Percentiles rank a stretch among this genome's conserved stretches.
Evolutionary conservation across 495 filamentous ascomycete species (phyloP).

Genomic region (Aspergillus biplanus): DNA sequence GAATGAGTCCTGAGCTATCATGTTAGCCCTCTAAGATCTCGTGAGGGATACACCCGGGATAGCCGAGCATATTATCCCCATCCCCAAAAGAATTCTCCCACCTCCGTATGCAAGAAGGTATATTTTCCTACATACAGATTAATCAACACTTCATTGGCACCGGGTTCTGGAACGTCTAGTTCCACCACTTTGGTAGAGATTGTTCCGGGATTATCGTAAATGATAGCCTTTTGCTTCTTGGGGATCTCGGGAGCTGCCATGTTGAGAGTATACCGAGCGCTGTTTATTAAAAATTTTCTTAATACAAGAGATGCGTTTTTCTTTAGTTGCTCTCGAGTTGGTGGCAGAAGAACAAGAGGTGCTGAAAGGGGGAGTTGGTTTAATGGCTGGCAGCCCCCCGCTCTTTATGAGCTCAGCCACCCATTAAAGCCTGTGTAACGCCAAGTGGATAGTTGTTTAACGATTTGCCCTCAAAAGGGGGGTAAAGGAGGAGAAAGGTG

Average conservation of each 20-base stretch:
- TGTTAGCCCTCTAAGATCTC: conserved; percentile 21
- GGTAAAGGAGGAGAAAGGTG: conserved; percentile 3
- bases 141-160: conserved; percentile 65
- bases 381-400: background rate
- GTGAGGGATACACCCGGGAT: background rate
- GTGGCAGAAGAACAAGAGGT: background rate
- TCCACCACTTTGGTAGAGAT: conserved; percentile 71
- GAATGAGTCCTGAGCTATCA: conserved; percentile 57
- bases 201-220: conserved; percentile 71
- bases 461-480: too few relatives aligned
- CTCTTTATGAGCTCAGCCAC: background rate
- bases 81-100: too few relatives aligned
- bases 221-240: conserved; percentile 65
- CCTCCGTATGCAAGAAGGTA: background rate
- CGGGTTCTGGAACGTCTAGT: conserved; percentile 67
- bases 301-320: background rate
- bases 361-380: background rate
- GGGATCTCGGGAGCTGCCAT: conserved; percentile 48
- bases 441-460: background rate
- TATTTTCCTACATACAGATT: conserved; percentile 53
- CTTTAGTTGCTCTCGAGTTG: background rate
- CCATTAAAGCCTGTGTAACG: background rate
- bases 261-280: background rate
- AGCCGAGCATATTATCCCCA: too few relatives aligned
- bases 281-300: background rate